Evolutionary conservation across 2,329 filamentous ascomycete species (phyloP), one percentile per base, ranked within the genome.

Genomic region (Diaporthe nobilis): DNA sequence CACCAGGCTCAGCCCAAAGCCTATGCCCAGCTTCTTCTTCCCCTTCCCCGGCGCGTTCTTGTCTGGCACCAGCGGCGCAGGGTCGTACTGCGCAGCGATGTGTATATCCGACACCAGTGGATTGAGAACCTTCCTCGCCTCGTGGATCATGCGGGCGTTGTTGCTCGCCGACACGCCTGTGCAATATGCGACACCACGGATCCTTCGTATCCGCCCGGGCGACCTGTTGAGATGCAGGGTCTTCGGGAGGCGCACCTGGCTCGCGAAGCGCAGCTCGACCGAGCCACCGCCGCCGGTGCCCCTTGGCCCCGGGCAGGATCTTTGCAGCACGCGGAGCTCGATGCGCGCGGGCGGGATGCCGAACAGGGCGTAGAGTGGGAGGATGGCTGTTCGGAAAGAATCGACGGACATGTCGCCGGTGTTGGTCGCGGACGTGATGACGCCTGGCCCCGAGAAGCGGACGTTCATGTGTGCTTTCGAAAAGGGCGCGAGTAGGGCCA

Each of bases 61-160:
- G 83, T 89, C 85, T 12, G 86, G 83, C 15, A 90, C 85, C 68
- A 92, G 80, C 15, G 91, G 91, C 68, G 91, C 91, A 77, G 91
- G 89, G 78, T 94, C 94, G 78, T 96, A 95, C 77, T 93, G 92
- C 7, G 92, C 92, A 3, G 95, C 98, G 78, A 99, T 92, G 83
- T 98, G 97, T 58, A 98, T 96, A 82, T 99, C 97, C 9, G 93
- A 91, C 4, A 94, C 93, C 74, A 99, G 89, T 6, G 92, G 89
- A 83, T 99, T 99, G 63, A 99, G 88, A 15, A 99, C 90, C 65
- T 95, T 95, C 79, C 96, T 90, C 15, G 96, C 95, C 3, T 94
- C 91, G 81, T 98, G 94, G 81, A 98, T 99, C 94, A 98, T 97
- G 78, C 97, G 90, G 77, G 94, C 94, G 83, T 98, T 99, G 84